Percentiles rank a stretch among this genome's conserved stretches.
Conservation (phyloP, 192 early-diverging fungal genomes). For the Linnemannia zychae region DNA sequence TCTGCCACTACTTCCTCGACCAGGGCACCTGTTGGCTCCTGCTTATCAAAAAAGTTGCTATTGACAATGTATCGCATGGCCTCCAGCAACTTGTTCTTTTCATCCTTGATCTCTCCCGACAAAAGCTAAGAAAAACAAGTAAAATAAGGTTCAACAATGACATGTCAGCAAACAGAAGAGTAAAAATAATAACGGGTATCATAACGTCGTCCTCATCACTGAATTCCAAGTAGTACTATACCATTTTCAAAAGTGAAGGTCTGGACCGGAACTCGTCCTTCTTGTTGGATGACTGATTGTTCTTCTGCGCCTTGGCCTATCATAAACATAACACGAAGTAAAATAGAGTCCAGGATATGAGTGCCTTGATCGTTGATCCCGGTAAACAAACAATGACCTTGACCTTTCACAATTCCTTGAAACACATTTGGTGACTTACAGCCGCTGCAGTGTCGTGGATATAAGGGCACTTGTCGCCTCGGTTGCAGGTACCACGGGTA, state of each 20-base stretch:
- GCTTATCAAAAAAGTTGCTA: slow-evolving; percentile 65
- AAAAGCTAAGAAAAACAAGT: slow-evolving; percentile 59
- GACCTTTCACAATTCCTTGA: neutral
- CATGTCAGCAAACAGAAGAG: neutral
- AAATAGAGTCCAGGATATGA: neutral
- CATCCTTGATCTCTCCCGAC: slow-evolving; percentile 70
- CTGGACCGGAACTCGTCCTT: slow-evolving; percentile 44
- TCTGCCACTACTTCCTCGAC: slow-evolving; percentile 23
- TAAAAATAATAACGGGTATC: neutral
- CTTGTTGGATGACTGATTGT: slow-evolving; percentile 8
- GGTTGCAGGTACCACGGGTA: slow-evolving; percentile 55
- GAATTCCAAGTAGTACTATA: neutral
- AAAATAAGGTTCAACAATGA: neutral
- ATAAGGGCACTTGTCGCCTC: slow-evolving; percentile 60
- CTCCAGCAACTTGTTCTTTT: slow-evolving; percentile 72
- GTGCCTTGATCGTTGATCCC: neutral
- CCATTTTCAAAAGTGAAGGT: slow-evolving; percentile 60
- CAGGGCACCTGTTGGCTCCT: slow-evolving; percentile 20
- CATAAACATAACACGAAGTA: neutral
- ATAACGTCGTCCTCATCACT: neutral
- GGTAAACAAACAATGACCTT: neutral
- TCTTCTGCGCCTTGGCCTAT: slow-evolving; percentile 42
- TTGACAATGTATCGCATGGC: slow-evolving; percentile 72
- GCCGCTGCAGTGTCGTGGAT: slow-evolving; percentile 55
- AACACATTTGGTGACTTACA: neutral